A percentile compares a stretch with the other conserved stretches of the same genome.
Conservation (phyloP, 2,329 filamentous ascomycete species). For the Aspergillus alliaceus region DNA sequence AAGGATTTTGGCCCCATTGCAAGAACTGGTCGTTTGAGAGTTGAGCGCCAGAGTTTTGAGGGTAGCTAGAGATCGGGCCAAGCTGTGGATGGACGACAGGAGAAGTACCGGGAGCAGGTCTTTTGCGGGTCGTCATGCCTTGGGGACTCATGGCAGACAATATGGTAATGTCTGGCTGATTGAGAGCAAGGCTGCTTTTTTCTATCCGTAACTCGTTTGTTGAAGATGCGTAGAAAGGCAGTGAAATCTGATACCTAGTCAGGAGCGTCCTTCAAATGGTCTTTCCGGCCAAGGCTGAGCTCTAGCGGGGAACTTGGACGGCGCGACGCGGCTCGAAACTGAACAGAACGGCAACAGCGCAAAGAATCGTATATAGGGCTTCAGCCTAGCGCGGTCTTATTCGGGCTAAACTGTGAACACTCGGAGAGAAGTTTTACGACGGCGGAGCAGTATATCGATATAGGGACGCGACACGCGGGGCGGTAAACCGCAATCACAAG, state of each 20-base stretch:
- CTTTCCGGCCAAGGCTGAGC: neutral
- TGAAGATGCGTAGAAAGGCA: neutral
- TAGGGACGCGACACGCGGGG: neutral
- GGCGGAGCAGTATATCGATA: neutral
- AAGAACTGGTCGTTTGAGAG: conserved; percentile 55
- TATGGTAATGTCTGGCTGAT: conserved; percentile 11
- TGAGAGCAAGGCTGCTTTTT: neutral
- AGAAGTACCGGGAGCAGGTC: conserved; percentile 69
- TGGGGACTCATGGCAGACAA: conserved; percentile 40
- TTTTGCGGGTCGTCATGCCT: conserved; percentile 59
- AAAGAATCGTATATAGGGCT: neutral
- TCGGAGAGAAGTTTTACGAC: neutral
- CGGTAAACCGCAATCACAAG: neutral
- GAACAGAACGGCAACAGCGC: neutral
- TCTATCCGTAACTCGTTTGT: neutral
- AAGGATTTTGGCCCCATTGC: conserved; percentile 53
- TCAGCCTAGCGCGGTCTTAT: neutral
- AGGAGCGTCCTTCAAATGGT: neutral
- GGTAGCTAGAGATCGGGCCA: conserved; percentile 52
- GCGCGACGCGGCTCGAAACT: neutral
- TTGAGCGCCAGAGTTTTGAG: conserved; percentile 43
- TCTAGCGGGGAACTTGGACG: neutral
- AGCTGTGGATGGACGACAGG: conserved; percentile 60
- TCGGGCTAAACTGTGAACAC: neutral
- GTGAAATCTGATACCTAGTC: neutral